Percentiles rank a stretch among this genome's conserved stretches.
Evolutionary conservation across 2,329 filamentous ascomycete species (phyloP).

Genomic region (Penicillium sp.): DNA sequence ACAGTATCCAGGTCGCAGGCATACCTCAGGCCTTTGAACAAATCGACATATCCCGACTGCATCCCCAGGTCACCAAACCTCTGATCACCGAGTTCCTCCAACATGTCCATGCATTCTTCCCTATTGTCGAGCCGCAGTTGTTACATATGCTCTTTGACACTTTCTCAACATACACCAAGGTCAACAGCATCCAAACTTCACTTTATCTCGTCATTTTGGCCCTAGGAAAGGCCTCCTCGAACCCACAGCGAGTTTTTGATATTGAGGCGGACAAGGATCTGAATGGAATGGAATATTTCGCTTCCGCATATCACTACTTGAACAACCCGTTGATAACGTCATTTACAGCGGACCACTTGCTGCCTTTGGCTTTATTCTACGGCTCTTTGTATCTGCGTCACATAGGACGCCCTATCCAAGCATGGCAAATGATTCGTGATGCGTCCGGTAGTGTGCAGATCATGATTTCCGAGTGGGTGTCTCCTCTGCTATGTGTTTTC

Average conservation of each 20-base stretch:
- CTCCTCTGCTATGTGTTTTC: background rate
- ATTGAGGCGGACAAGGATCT: slow-evolving; percentile 5
- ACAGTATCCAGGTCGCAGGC: background rate
- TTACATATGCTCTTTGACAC: slow-evolving; percentile 8
- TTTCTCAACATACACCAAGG: slow-evolving; percentile 7
- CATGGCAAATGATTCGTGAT: slow-evolving; percentile 10
- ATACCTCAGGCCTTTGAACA: slow-evolving; percentile 1
- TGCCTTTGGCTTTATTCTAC: slow-evolving; percentile 13
- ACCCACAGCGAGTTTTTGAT: slow-evolving; percentile 5
- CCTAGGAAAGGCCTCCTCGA: slow-evolving; percentile 10
- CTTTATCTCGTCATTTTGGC: slow-evolving; percentile 13
- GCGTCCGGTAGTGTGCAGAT: slow-evolving; percentile 11
- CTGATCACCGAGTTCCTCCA: slow-evolving; percentile 10
- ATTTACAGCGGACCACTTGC: slow-evolving; percentile 5
- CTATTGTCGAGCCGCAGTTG: slow-evolving; percentile 7
- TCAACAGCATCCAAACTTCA: slow-evolving; percentile 5
- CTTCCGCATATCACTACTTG: slow-evolving; percentile 11
- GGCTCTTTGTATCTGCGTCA: slow-evolving; percentile 16
- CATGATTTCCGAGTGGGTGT: slow-evolving; percentile 10
- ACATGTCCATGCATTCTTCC: slow-evolving; percentile 12
- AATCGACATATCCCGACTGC: background rate
- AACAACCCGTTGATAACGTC: background rate
- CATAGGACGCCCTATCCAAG: slow-evolving; percentile 12
- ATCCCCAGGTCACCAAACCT: slow-evolving; percentile 4
- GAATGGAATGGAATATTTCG: slow-evolving; percentile 14